Evolutionary conservation across 495 filamentous ascomycete species (phyloP), one percentile per base, ranked within the genome.

Genomic region (Lasiosphaeria miniovina): DNA sequence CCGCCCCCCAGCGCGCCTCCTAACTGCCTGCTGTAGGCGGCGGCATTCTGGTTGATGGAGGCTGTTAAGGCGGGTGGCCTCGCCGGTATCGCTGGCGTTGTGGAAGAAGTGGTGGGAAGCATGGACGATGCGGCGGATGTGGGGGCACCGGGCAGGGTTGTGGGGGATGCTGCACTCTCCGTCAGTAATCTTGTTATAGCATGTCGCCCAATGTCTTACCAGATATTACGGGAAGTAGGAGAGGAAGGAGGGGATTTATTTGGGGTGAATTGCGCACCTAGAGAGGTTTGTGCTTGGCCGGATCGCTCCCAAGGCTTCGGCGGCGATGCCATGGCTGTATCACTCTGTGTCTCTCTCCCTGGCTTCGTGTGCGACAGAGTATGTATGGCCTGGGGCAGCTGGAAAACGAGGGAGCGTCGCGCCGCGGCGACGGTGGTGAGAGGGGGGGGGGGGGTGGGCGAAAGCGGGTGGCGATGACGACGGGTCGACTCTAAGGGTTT

Each of bases 271-370:
- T 61, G 68, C 72, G 52, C 70, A 86, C 79, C 74, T 65, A 72
- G 72, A 78, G 81, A 73, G 65, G 83, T 76, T 60, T 81, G 71
- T 54, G 76, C 71, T 50, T 84, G 83, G 71, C 90, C 88, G 58
- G 84, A 82, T 71, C 86, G 84, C 76, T 98, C 93, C 93, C 93
- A 98, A 17, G 93, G 93, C 76, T 98, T 98, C 40, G 93, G 93
- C 65, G 93, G 93, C 75, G 93, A 93, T 63, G 85, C 84, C 79
- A 81, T 81, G 43, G 1, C 12, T n/a, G 43, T 24, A 24, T 24
- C 24, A 24, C 24, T 24, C 24, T 24, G 24, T 24, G 24, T 24
- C 43, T 46, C 43, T 46, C 43, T 11, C 43, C 12, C 7, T 46
- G 43, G 6, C 12, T 11, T 46, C 12, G 38, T 11, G 7, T 11